Percentiles rank a stretch among this genome's conserved stretches.
Evolutionary conservation across 768 basidiomycete genomes (phyloP).

Genomic region (Russula brevipes): DNA sequence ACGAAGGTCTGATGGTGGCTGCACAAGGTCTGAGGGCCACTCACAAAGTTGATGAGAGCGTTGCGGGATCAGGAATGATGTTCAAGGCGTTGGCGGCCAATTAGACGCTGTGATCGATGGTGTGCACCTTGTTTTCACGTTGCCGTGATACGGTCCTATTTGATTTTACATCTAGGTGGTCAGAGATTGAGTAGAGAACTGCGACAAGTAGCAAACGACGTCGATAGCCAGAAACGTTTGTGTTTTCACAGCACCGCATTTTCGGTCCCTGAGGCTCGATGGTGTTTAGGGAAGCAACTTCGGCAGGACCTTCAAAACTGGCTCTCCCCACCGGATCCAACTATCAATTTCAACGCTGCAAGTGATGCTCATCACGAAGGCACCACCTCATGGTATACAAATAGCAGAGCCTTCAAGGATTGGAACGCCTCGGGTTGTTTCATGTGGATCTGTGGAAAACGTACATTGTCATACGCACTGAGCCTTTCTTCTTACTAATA

Average conservation of each 20-base stretch:
- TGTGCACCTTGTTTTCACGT: not conserved
- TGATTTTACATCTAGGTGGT: not conserved
- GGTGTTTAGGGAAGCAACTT: not conserved
- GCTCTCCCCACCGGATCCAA: not conserved
- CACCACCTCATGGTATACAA: too few relatives aligned
- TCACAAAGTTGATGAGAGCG: not conserved
- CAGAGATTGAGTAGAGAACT: not conserved
- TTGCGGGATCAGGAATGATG: not conserved
- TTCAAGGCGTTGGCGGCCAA: too few relatives aligned
- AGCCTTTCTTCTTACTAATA: too few relatives aligned
- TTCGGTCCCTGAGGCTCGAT: not conserved
- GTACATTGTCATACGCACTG: too few relatives aligned
- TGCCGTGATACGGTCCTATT: too few relatives aligned
- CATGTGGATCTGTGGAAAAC: too few relatives aligned
- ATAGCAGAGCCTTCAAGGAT: too few relatives aligned
- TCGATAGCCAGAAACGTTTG: not conserved
- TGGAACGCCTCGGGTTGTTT: too few relatives aligned
- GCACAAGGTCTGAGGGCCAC: not conserved
- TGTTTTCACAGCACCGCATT: not conserved
- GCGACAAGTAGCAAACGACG: not conserved
- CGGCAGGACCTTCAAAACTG: not conserved
- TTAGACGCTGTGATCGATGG: not conserved
- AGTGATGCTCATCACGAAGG: not conserved
- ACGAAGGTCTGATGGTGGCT: not conserved
- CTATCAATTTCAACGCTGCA: not conserved